Evolutionary conservation across 495 filamentous ascomycete species (phyloP), one percentile per base, ranked within the genome.

Genomic region (Astrothelium macrocarpum): DNA sequence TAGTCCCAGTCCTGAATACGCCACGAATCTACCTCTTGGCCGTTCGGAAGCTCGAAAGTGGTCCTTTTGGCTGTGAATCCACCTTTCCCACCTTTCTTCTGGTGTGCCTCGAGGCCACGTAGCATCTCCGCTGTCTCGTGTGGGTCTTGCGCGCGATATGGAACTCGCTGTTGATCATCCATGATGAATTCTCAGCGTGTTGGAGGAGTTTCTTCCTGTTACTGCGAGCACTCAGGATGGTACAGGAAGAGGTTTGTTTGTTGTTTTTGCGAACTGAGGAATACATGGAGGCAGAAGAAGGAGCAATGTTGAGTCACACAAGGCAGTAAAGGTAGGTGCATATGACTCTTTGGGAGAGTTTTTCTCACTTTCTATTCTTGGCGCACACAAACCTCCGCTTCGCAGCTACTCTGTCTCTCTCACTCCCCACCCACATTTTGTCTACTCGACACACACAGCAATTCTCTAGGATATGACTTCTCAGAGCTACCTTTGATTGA

Each of bases 1-100:
- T 95, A 97, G 68, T 97, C 93, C 88, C 86, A 93, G 64, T 98
- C 94, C 69, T 87, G 83, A 71, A 97, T 89, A 31, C 87, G 85
- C 94, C 94, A 98, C 4, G 93, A 96, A 70, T 95, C 85, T 28
- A 97, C 91, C 28, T 79, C 70, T 42, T 82, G 74, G 2, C 86
- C 85, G 11, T 78, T 79, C 1, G 77, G 75, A 26, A 97, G 80
- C 0, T 75, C 66, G 72, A 87, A 97, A 7, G 81, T 89, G 10
- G 79, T 80, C 78, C 89, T 95, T 70, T 87, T 95, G 77, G 84
- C 84, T 31, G 78, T 82, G 73, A 89, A 87, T 12, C 71, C 72
- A 18, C 72, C 65, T 32, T 64, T 67, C 42, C 60, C 67, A 76
- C 71, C 65, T 46, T 76, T 77, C 67, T 79, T 83, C 39, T 71